A percentile compares a stretch with the other conserved stretches of the same genome.
phyloP scores from a whole-genome alignment of 352 stramenopile species.

The Pythium guiyangense region DNA sequence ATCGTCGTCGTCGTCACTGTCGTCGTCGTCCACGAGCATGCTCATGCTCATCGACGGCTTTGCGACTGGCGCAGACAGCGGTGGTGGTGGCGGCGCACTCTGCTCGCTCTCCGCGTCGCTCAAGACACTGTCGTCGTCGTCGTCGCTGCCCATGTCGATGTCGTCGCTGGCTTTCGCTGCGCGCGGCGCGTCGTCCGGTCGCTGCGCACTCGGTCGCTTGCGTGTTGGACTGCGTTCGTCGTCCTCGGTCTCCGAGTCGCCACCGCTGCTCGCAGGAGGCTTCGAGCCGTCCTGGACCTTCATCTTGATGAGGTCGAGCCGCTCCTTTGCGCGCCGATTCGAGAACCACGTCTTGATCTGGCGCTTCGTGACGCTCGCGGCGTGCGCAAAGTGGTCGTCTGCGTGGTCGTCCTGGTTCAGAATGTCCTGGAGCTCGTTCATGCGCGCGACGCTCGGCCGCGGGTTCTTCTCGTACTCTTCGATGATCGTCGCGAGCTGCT shows the following conservation, averaged over 20 bases:
- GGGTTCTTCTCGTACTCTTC: conserved; percentile 85
- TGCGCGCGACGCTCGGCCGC: conserved; percentile 45
- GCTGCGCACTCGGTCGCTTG: not conserved
- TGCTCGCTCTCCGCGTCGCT: conserved; percentile 11
- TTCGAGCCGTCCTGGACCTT: conserved; percentile 44
- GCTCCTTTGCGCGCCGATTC: conserved; percentile 75
- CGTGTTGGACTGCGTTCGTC: conserved; percentile 31
- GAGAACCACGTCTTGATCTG: conserved; percentile 87
- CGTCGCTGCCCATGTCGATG: conserved; percentile 31
- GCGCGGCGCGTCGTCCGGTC: too few species aligned
- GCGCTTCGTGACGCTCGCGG: conserved; percentile 57
- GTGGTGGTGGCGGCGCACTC: not conserved
- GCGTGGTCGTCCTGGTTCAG: conserved; percentile 71
- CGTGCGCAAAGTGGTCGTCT: conserved; percentile 43
- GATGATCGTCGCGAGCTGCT: conserved; percentile 80
- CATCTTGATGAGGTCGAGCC: conserved; percentile 76
- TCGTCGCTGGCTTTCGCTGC: conserved; percentile 11
- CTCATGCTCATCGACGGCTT: conserved; percentile 10
- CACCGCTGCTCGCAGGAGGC: not conserved
- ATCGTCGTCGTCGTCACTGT: conserved; percentile 14
- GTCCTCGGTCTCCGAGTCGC: conserved; percentile 37
- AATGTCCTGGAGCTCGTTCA: conserved; percentile 67
- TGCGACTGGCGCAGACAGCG: not conserved
- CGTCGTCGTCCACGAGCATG: conserved; percentile 20
- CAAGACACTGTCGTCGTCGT: conserved; percentile 15